Evolutionary conservation across 305 asterid genomes (phyloP), one percentile per base, ranked within the genome.

Genomic region (Solanum hybrid): DNA sequence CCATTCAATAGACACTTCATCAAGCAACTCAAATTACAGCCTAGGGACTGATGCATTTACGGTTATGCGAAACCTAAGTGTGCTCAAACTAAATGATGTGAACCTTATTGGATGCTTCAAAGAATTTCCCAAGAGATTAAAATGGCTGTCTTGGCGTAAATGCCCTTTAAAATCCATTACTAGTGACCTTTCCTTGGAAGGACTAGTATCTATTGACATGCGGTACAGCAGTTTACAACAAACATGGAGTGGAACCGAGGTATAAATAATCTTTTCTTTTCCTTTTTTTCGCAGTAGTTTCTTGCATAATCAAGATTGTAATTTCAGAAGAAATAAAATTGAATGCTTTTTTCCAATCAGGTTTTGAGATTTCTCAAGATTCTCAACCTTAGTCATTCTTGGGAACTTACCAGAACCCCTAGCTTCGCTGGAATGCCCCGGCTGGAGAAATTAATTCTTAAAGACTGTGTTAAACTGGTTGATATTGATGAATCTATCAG

Each of bases 131-230:
- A 86, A 79, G 41, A 90, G 84, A 76, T 73, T 91, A 34, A 90
- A 77, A 86, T 91, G 90, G 91, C 36, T 91, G n/a, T 79, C 87
- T 65, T 91, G 92, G 93, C 85, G 45, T 84, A 89, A 90, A 72
- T 90, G 89, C 70, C 79, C 72, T 45, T 61, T 57, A 76, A 89
- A 91, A 24, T 88, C 61, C 81, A 41, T 91, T 38, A 91, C 92
- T 31, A n/a, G 14, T 26, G 91, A 70, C 45, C 77, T 91, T 78
- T 82, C 89, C 33, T 33, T 68, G 45, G 91, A 90, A 81, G 37
- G 33, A 61, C 10, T 91, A 15, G 90, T 86, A n/a, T 87, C 84
- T 86, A 37, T 90, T 61, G 92, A 91, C 78, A 88, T 91, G 92
- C 89, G 89, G 27, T 27, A 78, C 31, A 91, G 90, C 91, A 88